Evolutionary conservation across 495 filamentous ascomycete species (phyloP), one percentile per base, ranked within the genome.

Genomic region (Xeromyces bisporus): DNA sequence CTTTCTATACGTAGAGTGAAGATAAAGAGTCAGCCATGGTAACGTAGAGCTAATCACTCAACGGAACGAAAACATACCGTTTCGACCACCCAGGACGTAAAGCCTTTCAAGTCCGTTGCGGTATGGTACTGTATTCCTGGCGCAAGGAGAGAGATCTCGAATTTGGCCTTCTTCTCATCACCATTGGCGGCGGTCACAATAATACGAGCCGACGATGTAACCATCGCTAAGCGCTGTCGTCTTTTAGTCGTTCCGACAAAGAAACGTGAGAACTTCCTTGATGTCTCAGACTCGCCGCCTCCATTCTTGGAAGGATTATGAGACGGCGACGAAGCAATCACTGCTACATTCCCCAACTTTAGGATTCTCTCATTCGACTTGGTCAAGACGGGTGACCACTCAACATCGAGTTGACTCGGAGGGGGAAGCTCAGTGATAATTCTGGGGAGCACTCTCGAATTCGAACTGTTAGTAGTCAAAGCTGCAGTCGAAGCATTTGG

Each of bases 381-480:
- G 18, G 80, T 93, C 32, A 99, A 56, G 2, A 99, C 91, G 6
- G 91, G 91, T 1, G 87, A 94, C 91, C 91, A 99, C 55, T 96
- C 91, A 35, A 99, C 93, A 52, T 99, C 91, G 10, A 99, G 64
- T 50, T 99, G 91, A 34, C 79, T 92, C 7, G 91, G 91, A 18
- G 91, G 86, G 1, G 91, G 85, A 15, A 99, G 64, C 49, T 99
- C 91, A 1, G 91, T 96, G 34, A 96, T 89, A 24, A 94, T 72
- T 36, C 85, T 68, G 7, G 85, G 75, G 13, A 82, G 75, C 15
- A 71, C 66, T 26, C 72, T 60, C 3, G 56, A 47, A 30, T 55
- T 64, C 15, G 62, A 47, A 33, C 34, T 46, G 14, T 45, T 42
- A n/a, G 41, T 36, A 17, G 50, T 50, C 10, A 64, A 64, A 6